Conservation (phyloP, 2,329 filamentous ascomycete genomes). For the Nothopassalora personata region DNA sequence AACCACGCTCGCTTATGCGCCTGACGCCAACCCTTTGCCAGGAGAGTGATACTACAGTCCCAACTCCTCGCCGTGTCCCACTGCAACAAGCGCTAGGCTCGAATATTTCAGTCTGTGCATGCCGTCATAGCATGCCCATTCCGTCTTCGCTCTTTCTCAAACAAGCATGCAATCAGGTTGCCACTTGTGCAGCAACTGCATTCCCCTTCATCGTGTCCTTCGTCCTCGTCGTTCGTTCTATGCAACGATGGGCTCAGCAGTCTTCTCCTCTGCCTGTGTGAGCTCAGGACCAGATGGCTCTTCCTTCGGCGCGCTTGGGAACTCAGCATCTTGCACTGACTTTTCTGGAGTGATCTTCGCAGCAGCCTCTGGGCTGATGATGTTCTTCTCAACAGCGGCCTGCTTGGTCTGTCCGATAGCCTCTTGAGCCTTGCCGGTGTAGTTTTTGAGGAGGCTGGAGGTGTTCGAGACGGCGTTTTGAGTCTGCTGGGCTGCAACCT, state of each 20-base stretch:
- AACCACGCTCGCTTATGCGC: conserved; percentile 7
- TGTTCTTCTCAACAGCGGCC: conserved; percentile 32
- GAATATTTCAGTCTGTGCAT: conserved; percentile 3
- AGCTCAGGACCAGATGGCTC: conserved; percentile 18
- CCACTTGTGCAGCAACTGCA: neutral
- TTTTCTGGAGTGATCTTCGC: conserved; percentile 22
- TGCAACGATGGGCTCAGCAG: conserved; percentile 13
- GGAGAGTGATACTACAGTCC: conserved; percentile 5
- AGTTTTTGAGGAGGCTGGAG: conserved; percentile 56
- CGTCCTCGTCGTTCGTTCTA: neutral
- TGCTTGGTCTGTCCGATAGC: conserved; percentile 41
- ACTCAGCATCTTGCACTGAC: conserved; percentile 16
- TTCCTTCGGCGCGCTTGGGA: conserved; percentile 21
- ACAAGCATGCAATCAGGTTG: neutral
- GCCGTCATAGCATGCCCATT: neutral
- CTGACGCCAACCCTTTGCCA: neutral
- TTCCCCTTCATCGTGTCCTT: neutral
- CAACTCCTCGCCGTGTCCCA: conserved; percentile 3
- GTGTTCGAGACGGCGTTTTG: conserved; percentile 53
- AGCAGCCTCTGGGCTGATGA: conserved; percentile 32
- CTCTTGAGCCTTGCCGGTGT: conserved; percentile 56
- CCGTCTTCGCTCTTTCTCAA: neutral
- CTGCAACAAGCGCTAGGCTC: conserved; percentile 1
- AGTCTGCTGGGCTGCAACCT: conserved; percentile 56
- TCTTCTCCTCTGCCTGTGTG: conserved; percentile 9